Evolutionary conservation across 192 early-diverging fungal genomes (phyloP).

Genomic region (Podila epicladia): DNA sequence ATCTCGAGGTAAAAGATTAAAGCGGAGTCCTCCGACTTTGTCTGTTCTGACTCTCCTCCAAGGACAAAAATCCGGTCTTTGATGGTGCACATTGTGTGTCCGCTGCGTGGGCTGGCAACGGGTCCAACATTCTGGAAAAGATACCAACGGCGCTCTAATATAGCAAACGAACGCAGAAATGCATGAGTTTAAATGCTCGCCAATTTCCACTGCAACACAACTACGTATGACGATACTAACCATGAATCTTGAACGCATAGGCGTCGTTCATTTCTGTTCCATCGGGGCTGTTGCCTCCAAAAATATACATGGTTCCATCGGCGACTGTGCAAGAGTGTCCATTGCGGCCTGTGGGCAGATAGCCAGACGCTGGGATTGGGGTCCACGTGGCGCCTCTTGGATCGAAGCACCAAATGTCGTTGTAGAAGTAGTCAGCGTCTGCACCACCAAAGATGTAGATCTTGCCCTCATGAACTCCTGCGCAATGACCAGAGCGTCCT

Average conservation of each 20-base stretch:
- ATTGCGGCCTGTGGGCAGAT: constrained; percentile 59
- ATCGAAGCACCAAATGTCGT: constrained; percentile 70
- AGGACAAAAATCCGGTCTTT: constrained; percentile 59
- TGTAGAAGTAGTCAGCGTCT: constrained; percentile 58
- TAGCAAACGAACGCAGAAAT: neutral
- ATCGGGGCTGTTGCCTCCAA: constrained; percentile 59
- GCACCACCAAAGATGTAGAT: constrained; percentile 61
- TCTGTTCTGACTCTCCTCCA: constrained; percentile 61
- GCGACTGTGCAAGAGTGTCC: constrained; percentile 49
- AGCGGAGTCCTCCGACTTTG: constrained; percentile 52
- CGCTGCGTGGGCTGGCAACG: constrained; percentile 58
- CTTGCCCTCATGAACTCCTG: constrained; percentile 30
- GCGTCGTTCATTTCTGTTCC: constrained; percentile 58
- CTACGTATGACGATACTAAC: constrained; percentile 21
- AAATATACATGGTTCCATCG: constrained; percentile 63
- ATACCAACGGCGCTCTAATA: constrained; percentile 61
- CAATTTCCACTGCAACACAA: neutral
- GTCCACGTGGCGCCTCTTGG: constrained; percentile 53
- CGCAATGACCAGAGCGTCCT: constrained; percentile 45
- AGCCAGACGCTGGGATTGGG: constrained; percentile 54
- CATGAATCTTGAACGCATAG: constrained; percentile 60
- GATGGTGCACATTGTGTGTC: constrained; percentile 54
- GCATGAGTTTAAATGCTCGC: neutral
- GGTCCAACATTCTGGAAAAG: constrained; percentile 68
- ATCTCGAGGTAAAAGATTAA: constrained; percentile 29